Evolutionary conservation across 2,329 filamentous ascomycete genomes (phyloP), one percentile per base, ranked within the genome.

Genomic region (Didymella sp.): DNA sequence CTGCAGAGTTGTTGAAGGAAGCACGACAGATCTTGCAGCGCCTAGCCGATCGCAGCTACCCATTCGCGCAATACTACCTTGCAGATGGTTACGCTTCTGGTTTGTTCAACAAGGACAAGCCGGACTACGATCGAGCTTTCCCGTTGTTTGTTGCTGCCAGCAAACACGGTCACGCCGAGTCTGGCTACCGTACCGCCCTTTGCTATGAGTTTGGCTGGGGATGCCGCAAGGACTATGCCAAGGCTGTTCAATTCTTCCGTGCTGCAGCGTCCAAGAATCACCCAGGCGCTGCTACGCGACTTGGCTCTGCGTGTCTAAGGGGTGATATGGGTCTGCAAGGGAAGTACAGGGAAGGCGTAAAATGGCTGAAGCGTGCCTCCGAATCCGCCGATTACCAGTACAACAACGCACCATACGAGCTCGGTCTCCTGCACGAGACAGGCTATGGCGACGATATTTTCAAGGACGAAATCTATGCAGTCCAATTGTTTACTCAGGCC

Each of bases 171-270:
- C 95, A 99, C 76, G 92, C 95, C 44, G 95, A 99, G 80, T 95
- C 95, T 54, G 93, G 89, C 31, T 99, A 97, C 77, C 90, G 95
- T 52, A 89, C 94, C 49, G 95, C 90, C 15, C 82, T 99, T 53
- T 97, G 93, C 80, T 98, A 98, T 79, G 95, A 99, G 76, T 98
- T 97, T 77, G 95, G 93, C 60, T 99, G 95, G 95, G 95, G 95
- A 37, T 96, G 89, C 70, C 88, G 92, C 55, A 92, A 92, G 70
- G 92, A 97, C 70, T 89, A 90, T 55, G 87, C 89, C 46, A 97
- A 97, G 78, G 94, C 95, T 40, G 90, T 96, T 1, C 93, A 98
- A 73, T 99, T 95, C 75, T 90, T 96, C 72, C 89, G 94, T 51
- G 89, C 90, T 60, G 90, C 93, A 9, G 93, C 95, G 2, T 91